Percentiles rank a stretch among this genome's conserved stretches.
Evolutionary conservation across 176 grass and related monocot genomes (phyloP).

Genomic region (Cymbopogon citratus): DNA sequence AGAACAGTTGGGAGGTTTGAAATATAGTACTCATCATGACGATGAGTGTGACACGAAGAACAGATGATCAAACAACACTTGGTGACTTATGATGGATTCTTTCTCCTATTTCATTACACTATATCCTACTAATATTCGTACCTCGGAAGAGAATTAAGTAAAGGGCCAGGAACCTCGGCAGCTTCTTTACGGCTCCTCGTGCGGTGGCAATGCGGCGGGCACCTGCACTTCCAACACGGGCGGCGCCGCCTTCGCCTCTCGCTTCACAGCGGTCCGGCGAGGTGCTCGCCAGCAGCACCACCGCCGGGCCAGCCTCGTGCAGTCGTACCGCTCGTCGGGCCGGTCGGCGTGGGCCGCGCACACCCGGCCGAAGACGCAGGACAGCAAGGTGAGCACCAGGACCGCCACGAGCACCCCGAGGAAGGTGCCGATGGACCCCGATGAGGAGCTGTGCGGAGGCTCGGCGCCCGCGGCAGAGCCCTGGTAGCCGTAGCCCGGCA

Average conservation of each 20-base stretch:
- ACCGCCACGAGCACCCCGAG: conserved; percentile 65
- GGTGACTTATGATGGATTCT: not conserved
- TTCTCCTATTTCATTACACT: not conserved
- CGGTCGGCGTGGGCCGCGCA: conserved; percentile 45
- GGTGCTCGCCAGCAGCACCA: conserved; percentile 35
- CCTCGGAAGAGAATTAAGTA: not conserved
- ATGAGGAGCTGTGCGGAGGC: not conserved
- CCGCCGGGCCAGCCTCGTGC: conserved; percentile 32
- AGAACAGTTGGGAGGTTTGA: not conserved
- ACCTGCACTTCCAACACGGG: conserved; percentile 5
- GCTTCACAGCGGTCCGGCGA: conserved; percentile 17
- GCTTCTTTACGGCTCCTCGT: conserved; percentile 36
- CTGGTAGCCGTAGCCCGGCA: conserved; percentile 31
- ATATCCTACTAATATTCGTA: not conserved
- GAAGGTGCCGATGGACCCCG: conserved; percentile 58
- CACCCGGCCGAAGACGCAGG: conserved; percentile 69
- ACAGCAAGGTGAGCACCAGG: conserved; percentile 58
- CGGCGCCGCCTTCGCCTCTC: conserved; percentile 35
- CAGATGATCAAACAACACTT: not conserved
- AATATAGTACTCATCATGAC: not conserved
- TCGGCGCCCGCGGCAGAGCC: conserved; percentile 1
- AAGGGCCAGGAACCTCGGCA: conserved; percentile 17
- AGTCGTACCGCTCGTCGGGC: conserved; percentile 69
- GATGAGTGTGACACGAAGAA: conserved; percentile 1
- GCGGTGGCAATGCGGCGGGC: conserved; percentile 29